Percentiles rank a stretch among this genome's conserved stretches.
Evolutionary conservation across 2,329 filamentous ascomycete species (phyloP).

Genomic region (Fusarium sarcochroum): DNA sequence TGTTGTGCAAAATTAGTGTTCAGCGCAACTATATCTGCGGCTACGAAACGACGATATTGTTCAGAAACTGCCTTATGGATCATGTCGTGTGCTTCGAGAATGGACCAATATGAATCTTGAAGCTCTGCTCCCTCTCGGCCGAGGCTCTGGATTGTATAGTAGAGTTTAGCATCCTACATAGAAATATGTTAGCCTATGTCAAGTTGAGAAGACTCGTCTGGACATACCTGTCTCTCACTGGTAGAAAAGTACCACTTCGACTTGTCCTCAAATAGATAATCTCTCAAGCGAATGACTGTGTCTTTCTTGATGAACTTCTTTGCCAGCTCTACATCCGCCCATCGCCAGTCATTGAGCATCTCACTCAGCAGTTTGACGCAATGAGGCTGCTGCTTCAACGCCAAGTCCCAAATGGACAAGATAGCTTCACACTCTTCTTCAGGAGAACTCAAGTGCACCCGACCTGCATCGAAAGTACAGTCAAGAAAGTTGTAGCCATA

Average conservation of each 20-base stretch:
- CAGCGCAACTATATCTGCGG: neutral
- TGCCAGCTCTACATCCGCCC: slow-evolving; percentile 24
- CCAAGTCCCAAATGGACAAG: slow-evolving; percentile 30
- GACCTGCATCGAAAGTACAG: slow-evolving; percentile 6
- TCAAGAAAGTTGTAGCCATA: slow-evolving; percentile 32
- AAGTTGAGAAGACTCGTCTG: neutral
- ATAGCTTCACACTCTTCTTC: slow-evolving; percentile 21
- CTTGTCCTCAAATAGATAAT: slow-evolving; percentile 13
- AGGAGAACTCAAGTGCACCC: slow-evolving; percentile 1
- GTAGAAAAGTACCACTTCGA: slow-evolving; percentile 33
- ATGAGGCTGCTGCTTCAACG: slow-evolving; percentile 4
- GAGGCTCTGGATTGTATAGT: slow-evolving; percentile 7
- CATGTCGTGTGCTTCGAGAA: neutral
- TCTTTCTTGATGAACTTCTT: neutral
- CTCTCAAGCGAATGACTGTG: neutral
- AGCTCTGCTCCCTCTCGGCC: slow-evolving; percentile 19
- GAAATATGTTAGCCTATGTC: neutral
- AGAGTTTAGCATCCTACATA: slow-evolving; percentile 10
- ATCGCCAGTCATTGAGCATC: slow-evolving; percentile 22
- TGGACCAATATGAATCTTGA: slow-evolving; percentile 21
- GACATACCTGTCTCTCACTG: slow-evolving; percentile 1
- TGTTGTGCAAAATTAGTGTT: neutral
- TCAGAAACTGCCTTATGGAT: slow-evolving; percentile 8
- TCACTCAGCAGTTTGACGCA: slow-evolving; percentile 10
- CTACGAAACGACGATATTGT: slow-evolving; percentile 10